Conservation (phyloP, 805 yeast species). For the Myxozyma sirexii region DNA sequence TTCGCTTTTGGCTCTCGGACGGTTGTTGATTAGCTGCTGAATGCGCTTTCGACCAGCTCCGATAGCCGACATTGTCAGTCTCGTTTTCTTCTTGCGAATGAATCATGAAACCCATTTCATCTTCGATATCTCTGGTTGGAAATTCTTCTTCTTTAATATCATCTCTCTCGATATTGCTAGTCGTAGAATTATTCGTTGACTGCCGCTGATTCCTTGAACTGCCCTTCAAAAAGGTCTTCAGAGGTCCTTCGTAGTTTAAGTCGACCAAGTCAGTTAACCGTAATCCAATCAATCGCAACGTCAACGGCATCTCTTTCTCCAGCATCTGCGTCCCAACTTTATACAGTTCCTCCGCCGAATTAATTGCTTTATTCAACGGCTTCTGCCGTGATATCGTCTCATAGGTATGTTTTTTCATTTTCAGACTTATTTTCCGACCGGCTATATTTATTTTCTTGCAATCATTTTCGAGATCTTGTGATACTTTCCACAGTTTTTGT, state of each 20-base stretch:
- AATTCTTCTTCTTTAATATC: too few relatives aligned
- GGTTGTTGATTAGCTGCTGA: background rate
- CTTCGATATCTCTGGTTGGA: background rate
- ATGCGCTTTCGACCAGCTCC: conserved; percentile 11
- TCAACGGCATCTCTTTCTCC: conserved; percentile 35
- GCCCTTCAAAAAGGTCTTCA: conserved; percentile 19
- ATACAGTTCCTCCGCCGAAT: conserved; percentile 31
- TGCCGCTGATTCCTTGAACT: background rate
- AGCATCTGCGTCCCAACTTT: conserved; percentile 28
- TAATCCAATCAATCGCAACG: conserved; percentile 36
- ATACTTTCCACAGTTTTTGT: conserved; percentile 24
- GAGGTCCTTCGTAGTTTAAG: conserved; percentile 25
- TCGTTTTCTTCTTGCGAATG: conserved; percentile 2
- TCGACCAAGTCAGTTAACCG: conserved; percentile 31
- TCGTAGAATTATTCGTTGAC: background rate
- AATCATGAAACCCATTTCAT: conserved; percentile 5
- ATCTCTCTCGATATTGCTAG: too few relatives aligned
- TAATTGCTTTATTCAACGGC: conserved; percentile 22
- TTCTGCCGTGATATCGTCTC: conserved; percentile 32
- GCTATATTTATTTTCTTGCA: conserved; percentile 26
- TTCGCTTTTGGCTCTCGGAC: background rate
- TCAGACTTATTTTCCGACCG: conserved; percentile 34
- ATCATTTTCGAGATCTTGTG: conserved; percentile 33
- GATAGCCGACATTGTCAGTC: background rate
- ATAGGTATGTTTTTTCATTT: conserved; percentile 34